phyloP scores from a whole-genome alignment of 2,329 filamentous ascomycete species.

The Botrytis medusae region DNA sequence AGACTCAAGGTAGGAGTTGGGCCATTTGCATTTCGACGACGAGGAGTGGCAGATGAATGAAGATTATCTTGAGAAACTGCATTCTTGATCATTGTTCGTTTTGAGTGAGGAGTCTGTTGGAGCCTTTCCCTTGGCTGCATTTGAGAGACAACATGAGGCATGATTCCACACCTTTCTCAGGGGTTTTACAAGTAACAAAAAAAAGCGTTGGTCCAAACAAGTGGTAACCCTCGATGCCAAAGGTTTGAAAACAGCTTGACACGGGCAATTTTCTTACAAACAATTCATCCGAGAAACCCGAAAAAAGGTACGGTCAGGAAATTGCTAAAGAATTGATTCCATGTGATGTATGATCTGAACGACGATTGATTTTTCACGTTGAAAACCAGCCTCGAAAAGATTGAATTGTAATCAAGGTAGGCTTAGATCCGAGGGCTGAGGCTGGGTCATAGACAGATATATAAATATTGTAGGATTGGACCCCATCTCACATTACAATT shows the following conservation, averaged over 20 bases:
- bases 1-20: conserved; percentile 24
- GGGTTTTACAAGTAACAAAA: background rate
- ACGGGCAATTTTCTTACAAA: background rate
- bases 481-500: conserved; percentile 17
- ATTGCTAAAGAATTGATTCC: background rate
- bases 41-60: background rate
- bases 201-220: background rate
- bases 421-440: conserved; percentile 14
- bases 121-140: conserved; percentile 10
- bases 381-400: background rate
- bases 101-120: background rate
- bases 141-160: conserved; percentile 21
- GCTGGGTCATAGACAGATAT: conserved; percentile 14
- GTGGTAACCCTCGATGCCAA: background rate
- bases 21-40: conserved; percentile 14
- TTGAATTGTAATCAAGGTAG: conserved; percentile 1
- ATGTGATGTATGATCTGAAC: background rate
- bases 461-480: conserved; percentile 20
- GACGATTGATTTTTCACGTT: background rate
- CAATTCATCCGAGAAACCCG: background rate
- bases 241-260: background rate
- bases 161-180: background rate
- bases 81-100: background rate
- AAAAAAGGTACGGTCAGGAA: background rate
- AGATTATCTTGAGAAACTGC: background rate